Evolutionary conservation across 2,329 filamentous ascomycete species (phyloP).

Genomic region (Colletotrichum cereale): DNA sequence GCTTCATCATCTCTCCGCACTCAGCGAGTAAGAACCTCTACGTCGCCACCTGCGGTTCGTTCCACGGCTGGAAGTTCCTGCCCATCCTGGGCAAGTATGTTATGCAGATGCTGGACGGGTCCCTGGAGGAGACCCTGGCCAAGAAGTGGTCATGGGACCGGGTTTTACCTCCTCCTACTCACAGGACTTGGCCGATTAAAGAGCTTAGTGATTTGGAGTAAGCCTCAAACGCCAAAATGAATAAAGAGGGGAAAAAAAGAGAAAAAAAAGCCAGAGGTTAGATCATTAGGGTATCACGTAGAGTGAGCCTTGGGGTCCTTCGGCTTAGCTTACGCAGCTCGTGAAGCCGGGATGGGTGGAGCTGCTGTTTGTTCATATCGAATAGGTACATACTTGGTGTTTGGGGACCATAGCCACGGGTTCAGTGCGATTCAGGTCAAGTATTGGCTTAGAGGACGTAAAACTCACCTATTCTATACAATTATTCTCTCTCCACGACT

Average conservation of each 20-base stretch:
- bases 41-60: conserved; percentile 66
- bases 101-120: conserved; percentile 53
- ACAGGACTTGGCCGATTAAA: conserved; percentile 13
- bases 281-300: too few relatives aligned
- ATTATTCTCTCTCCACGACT: background rate
- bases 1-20: conserved; percentile 65
- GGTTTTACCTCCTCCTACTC: conserved; percentile 6
- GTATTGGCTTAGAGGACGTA: background rate
- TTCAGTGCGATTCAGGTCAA: background rate
- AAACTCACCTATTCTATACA: background rate
- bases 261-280: too few relatives aligned
- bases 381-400: background rate
- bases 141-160: conserved; percentile 51
- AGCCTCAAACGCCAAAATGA: background rate
- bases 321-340: too few relatives aligned
- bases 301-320: background rate
- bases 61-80: conserved; percentile 65
- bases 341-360: background rate
- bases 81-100: conserved; percentile 66
- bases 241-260: too few relatives aligned
- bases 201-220: conserved; percentile 4
- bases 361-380: background rate
- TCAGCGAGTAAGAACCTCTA: conserved; percentile 59
- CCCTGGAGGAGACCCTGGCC: conserved; percentile 48
- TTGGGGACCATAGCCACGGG: background rate